These are phyloP conservation scores for Polysphondylium violaceum DNA, from an alignment of 78 protist species.

Conservation along the genomic window DNA sequence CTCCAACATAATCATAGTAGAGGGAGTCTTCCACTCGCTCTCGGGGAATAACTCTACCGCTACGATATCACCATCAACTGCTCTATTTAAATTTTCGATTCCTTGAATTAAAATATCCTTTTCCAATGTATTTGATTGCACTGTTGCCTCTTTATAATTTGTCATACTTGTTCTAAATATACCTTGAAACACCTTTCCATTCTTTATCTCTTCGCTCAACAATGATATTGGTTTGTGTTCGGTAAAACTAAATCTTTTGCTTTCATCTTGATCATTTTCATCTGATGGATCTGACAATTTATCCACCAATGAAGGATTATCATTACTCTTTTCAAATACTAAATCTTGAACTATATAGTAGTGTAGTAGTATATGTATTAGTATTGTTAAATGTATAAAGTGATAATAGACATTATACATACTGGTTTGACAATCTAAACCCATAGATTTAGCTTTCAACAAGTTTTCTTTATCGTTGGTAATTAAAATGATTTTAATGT, in stretches of 20 bases:
- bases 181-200: constrained; percentile 72
- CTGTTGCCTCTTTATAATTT: constrained; percentile 64
- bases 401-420: neutral
- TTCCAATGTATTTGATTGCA: constrained; percentile 20
- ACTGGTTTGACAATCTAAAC: constrained; percentile 68
- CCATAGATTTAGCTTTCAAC: constrained; percentile 64
- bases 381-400: neutral
- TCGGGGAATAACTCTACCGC: constrained; percentile 68
- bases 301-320: constrained; percentile 68
- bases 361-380: neutral
- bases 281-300: constrained; percentile 67
- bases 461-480: constrained; percentile 85
- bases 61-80: constrained; percentile 84
- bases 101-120: constrained; percentile 78
- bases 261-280: constrained; percentile 21
- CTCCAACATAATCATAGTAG: constrained; percentile 43
- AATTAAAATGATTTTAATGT: constrained; percentile 52
- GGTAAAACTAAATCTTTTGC: constrained; percentile 5
- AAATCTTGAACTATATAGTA: constrained; percentile 35
- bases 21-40: constrained; percentile 59
- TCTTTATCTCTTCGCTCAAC: constrained; percentile 44
- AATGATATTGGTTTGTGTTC: constrained; percentile 34
- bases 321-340: constrained; percentile 47
- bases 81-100: constrained; percentile 74
- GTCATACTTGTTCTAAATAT: constrained; percentile 44